Evolutionary conservation across 768 basidiomycete genomes (phyloP).

Genomic region (Agaricus bisporus): DNA sequence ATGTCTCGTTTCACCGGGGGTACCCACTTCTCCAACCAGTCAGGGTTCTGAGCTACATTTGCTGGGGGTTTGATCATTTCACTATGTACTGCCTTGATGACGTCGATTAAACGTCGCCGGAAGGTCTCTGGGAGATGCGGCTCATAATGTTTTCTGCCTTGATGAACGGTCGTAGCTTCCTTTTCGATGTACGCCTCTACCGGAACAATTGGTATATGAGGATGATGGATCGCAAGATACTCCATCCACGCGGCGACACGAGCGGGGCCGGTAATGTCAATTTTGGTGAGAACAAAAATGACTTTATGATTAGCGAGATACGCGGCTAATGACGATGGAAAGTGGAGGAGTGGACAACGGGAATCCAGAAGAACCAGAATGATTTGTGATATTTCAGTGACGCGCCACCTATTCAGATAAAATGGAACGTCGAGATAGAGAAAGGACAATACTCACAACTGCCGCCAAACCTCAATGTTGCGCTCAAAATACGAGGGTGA

Average conservation of each 20-base stretch:
- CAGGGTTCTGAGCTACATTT: slow-evolving; percentile 40
- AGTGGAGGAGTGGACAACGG: slow-evolving; percentile 83
- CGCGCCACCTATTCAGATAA: slow-evolving; percentile 69
- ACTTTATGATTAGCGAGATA: slow-evolving; percentile 53
- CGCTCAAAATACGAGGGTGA: slow-evolving; percentile 82
- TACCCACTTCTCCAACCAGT: slow-evolving; percentile 54
- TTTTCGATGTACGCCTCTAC: slow-evolving; percentile 74
- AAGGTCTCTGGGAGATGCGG: slow-evolving; percentile 67
- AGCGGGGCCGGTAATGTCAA: slow-evolving; percentile 72
- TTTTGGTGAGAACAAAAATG: slow-evolving; percentile 82
- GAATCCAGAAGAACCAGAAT: slow-evolving; percentile 85
- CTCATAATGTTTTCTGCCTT: slow-evolving; percentile 45
- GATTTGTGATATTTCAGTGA: slow-evolving; percentile 86
- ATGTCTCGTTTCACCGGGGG: slow-evolving; percentile 58
- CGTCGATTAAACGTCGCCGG: slow-evolving; percentile 54
- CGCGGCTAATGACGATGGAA: slow-evolving; percentile 67
- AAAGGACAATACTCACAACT: slow-evolving; percentile 52
- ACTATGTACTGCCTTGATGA: slow-evolving; percentile 60
- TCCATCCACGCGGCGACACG: slow-evolving; percentile 61
- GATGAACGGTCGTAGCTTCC: slow-evolving; percentile 27
- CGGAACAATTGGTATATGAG: slow-evolving; percentile 54
- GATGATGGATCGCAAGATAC: slow-evolving; percentile 50
- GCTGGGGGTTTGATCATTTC: slow-evolving; percentile 66
- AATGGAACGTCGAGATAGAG: slow-evolving; percentile 1
- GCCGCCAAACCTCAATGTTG: slow-evolving; percentile 93